Evolutionary conservation across 2,329 filamentous ascomycete genomes (phyloP), one percentile per base, ranked within the genome.

Genomic region (Chaetoscypha palmicola): DNA sequence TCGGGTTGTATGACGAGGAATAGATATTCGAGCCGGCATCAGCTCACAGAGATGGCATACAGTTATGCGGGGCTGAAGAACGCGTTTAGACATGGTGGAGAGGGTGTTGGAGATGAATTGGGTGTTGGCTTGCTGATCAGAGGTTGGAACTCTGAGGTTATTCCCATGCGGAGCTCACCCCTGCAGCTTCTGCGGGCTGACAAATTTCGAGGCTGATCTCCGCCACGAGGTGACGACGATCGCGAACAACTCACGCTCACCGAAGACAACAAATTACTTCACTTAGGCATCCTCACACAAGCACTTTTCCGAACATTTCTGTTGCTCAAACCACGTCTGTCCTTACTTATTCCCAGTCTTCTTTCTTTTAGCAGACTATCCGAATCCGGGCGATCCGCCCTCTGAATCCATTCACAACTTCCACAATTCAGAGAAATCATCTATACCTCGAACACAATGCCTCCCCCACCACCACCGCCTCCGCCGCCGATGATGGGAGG

Each of bases 401-500:
- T n/a, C n/a, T n/a, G n/a, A n/a, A n/a, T n/a, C n/a, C n/a, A n/a
- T n/a, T n/a, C n/a, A n/a, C n/a, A n/a, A n/a, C n/a, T n/a, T n/a
- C n/a, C n/a, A n/a, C n/a, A n/a, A n/a, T n/a, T n/a, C n/a, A n/a
- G n/a, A n/a, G n/a, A n/a, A n/a, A n/a, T n/a, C n/a, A n/a, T n/a
- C n/a, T n/a, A n/a, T n/a, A n/a, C n/a, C n/a, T 28, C 24, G 12
- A 12, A 28, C 30, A 45, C 35, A 19, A 56, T 56, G 51, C 53
- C 52, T 41, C 48, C 76, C 40, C 75, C 80, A 36, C 81, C 83
- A 42, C 83, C 84, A 2, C 83, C 84, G 9, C 84, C 83, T 7
- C 84, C 81, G 43, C 77, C 55, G 41, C 49, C 47, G 19, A 48
- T 43, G 34, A 65, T 66, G 57, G 79, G 77, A 59, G 74, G 72